Evolutionary conservation across 78 protist species (phyloP).

Genomic region (Thecamonas trahens): DNA sequence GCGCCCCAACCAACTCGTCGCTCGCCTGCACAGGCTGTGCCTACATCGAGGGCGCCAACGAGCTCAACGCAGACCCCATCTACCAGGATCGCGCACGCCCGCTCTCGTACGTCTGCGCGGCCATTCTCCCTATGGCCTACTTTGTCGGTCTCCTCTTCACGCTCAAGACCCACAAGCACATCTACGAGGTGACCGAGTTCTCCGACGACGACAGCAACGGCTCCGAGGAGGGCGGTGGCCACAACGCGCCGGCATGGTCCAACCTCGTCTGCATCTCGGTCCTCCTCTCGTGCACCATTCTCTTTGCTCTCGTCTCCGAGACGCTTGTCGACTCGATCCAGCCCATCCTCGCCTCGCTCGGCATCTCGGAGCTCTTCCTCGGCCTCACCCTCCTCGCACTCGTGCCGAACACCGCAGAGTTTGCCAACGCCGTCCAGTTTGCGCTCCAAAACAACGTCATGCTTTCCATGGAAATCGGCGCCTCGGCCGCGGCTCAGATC

Average conservation of each 20-base stretch:
- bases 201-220: background rate
- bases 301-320: slow-evolving; percentile 57
- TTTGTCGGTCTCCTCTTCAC: slow-evolving; percentile 70
- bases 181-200: slow-evolving; percentile 22
- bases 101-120: slow-evolving; percentile 45
- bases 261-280: slow-evolving; percentile 32
- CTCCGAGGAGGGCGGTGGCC: background rate
- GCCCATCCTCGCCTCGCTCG: slow-evolving; percentile 40
- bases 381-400: slow-evolving; percentile 70
- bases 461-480: slow-evolving; percentile 69
- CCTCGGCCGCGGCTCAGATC: slow-evolving; percentile 63
- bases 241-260: slow-evolving; percentile 47
- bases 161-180: slow-evolving; percentile 68
- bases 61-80: slow-evolving; percentile 37
- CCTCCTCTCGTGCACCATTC: slow-evolving; percentile 38
- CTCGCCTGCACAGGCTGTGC: slow-evolving; percentile 13
- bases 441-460: slow-evolving; percentile 57
- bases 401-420: slow-evolving; percentile 68
- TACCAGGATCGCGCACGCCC: slow-evolving; percentile 41
- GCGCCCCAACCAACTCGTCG: background rate
- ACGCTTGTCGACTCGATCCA: slow-evolving; percentile 34
- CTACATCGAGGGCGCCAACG: background rate
- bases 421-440: slow-evolving; percentile 68
- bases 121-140: slow-evolving; percentile 56
- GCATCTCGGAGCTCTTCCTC: slow-evolving; percentile 53